phyloP scores from a whole-genome alignment of 768 basidiomycete genomes.

The Hygrocybe punicea region DNA sequence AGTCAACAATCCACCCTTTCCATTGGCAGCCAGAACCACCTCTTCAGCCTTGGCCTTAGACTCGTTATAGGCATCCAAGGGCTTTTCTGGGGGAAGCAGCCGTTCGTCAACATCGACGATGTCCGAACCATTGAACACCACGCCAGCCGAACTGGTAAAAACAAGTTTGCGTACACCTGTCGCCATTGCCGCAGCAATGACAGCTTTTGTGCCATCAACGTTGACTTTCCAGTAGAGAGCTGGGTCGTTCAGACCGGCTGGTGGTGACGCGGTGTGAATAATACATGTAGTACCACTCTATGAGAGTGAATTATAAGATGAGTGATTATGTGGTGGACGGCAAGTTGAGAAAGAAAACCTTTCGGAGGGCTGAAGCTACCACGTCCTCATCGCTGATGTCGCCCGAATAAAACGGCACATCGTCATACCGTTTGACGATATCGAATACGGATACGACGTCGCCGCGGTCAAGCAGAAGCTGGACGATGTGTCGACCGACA shows the following conservation, averaged over 20 bases:
- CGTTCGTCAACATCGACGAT: slow-evolving; percentile 88
- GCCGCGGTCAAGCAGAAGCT: slow-evolving; percentile 73
- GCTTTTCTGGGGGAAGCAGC: slow-evolving; percentile 63
- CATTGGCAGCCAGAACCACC: slow-evolving; percentile 82
- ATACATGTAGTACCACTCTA: slow-evolving; percentile 84
- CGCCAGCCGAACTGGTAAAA: slow-evolving; percentile 90
- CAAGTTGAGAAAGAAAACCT: slow-evolving; percentile 41
- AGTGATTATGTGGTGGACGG: not conserved
- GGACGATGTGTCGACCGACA: slow-evolving; percentile 86
- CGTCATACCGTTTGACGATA: slow-evolving; percentile 85
- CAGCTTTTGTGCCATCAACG: slow-evolving; percentile 81
- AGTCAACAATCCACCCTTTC: slow-evolving; percentile 76
- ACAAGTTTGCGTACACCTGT: slow-evolving; percentile 80
- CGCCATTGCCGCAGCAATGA: slow-evolving; percentile 77
- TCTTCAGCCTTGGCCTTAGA: slow-evolving; percentile 89
- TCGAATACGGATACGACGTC: slow-evolving; percentile 86
- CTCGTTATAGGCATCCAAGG: slow-evolving; percentile 89
- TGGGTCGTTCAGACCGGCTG: slow-evolving; percentile 58
- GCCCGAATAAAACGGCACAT: slow-evolving; percentile 83
- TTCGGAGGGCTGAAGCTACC: slow-evolving; percentile 67
- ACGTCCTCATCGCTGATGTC: slow-evolving; percentile 80
- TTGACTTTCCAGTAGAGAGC: slow-evolving; percentile 89
- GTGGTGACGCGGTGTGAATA: slow-evolving; percentile 91
- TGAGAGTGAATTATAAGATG: not conserved
- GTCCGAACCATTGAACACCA: slow-evolving; percentile 80